Base-by-base conservation (phyloP, 2,329 filamentous ascomycete genomes). In the Ophiostoma tasmaniense region DNA sequence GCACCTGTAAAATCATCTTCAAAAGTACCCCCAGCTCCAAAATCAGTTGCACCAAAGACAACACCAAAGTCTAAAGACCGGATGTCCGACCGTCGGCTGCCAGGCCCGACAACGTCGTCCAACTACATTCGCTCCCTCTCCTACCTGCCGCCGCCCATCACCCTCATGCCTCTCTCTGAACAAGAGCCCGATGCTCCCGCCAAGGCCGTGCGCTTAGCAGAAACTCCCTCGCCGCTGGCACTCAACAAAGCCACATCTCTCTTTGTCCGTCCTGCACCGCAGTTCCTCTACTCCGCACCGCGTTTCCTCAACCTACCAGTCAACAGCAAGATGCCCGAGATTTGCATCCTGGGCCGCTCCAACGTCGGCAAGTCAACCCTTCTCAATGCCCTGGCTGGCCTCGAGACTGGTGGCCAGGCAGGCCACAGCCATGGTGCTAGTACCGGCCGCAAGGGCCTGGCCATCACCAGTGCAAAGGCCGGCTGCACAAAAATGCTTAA, bases 361-460 rank as follows among this genome's bases (percentile, higher is more conserved):
- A 96, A 96, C 76, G 92, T 93, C 59, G 92, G 92, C 75, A 96
- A 96, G 77, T 95, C 91, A 1, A 92, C 91, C 20, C 90, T 96
- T 73, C 89, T 96, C 79, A 96, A 96, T 75, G 90, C 90, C 22
- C 84, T 96, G 42, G 86, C 89, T 1, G 88, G 88, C 42, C 72
- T 74, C 64, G 70, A 66, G 71, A 65, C 70, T 68, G 69, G 69
- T 71, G 70, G 66, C 62, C 20, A 64, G 55, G 76, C 77, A n/a
- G 74, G 77, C 35, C 66, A 64, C 30, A 71, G 69, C 33, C 75
- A 78, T 71, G 75, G 75, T 1, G 67, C 73, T 11, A 66, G 59
- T 2, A 71, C 74, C 30, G 74, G 76, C 30, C 84, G 86, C 37
- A 78, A 86, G 68, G 83, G 81, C 3, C 76, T 83, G 6, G 85